A percentile compares a stretch with the other conserved stretches of the same genome.
These are phyloP conservation scores for Platanthera guangdongensis DNA, from an alignment of 106 monocot genomes.

Conservation along the genomic window DNA sequence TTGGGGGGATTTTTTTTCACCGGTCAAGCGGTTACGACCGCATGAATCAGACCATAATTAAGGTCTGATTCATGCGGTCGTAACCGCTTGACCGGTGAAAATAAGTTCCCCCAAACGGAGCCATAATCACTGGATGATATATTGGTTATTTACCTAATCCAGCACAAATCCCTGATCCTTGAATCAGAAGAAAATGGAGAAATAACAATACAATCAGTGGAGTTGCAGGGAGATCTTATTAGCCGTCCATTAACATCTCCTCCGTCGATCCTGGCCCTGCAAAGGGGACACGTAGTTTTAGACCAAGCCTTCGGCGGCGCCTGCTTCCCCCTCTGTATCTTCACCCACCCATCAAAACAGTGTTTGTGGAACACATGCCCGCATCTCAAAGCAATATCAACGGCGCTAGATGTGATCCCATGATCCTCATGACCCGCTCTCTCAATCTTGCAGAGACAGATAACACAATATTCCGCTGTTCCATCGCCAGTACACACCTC, in stretches of 20 bases:
- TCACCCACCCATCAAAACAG: neutral
- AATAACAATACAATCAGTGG: neutral
- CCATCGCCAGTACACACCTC: neutral
- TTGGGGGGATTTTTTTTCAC: too few species aligned
- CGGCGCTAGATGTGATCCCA: too few species aligned
- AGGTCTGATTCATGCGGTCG: too few species aligned
- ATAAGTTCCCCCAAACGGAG: too few species aligned
- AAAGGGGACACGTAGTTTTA: neutral
- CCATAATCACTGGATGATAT: neutral
- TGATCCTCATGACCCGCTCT: neutral
- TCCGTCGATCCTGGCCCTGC: neutral
- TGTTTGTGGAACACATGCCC: constrained; percentile 6
- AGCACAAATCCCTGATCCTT: neutral
- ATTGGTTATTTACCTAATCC: neutral
- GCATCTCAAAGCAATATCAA: neutral
- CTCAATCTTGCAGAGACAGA: neutral
- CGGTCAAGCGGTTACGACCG: too few species aligned
- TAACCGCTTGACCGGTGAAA: too few species aligned
- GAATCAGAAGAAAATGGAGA: neutral
- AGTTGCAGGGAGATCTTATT: neutral
- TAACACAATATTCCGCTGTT: neutral
- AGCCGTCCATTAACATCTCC: neutral
- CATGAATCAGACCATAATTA: too few species aligned
- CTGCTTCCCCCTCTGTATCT: neutral
- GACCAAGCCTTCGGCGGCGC: too few species aligned